Evolutionary conservation across 345 rosid species (phyloP), one percentile per base, ranked within the genome.

Genomic region (Raphanus sativus): DNA sequence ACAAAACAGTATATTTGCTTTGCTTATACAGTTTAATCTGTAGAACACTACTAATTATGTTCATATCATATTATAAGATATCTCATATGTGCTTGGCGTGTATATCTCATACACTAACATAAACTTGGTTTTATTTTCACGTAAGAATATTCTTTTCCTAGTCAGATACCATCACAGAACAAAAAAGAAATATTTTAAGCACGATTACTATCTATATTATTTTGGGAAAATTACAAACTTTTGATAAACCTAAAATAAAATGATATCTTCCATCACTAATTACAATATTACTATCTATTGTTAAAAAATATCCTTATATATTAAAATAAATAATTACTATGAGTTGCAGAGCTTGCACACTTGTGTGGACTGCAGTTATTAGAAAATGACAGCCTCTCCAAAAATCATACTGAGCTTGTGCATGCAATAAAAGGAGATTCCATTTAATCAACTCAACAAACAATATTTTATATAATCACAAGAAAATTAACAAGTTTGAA

Each of bases 361-460:
- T 15, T 52, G 58, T 52, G 58, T 52, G 24, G 58, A 52, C 58
- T n/a, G 58, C 58, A 16, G 58, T 16, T 52, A 54, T 38, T 54
- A 54, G 75, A 76, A 76, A 62, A 76, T 29, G 64, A 76, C 70
- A 69, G 59, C 38, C 55, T 69, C 75, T 76, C 56, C 54, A 25
- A 29, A 73, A 55, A 65, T 62, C 61, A 76, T 26, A 25, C 34
- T 11, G 45, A 34, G 24, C 36, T 48, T 69, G 16, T 48, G 80
- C 65, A 76, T 76, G 80, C 80, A 62, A 2, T 16, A 62, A 76
- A 76, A 76, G 72, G 38, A 61, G 74, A 60, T 50, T 69, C 40
- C 40, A 24, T 32, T 50, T 26, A 36, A 29, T 36, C 12, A 52
- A 8, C 55, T 48, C 65, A 26, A 33, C 21, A 69, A n/a, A 62